Conservation (phyloP, 140 eudicot species). For the Bidens hawaiensis region DNA sequence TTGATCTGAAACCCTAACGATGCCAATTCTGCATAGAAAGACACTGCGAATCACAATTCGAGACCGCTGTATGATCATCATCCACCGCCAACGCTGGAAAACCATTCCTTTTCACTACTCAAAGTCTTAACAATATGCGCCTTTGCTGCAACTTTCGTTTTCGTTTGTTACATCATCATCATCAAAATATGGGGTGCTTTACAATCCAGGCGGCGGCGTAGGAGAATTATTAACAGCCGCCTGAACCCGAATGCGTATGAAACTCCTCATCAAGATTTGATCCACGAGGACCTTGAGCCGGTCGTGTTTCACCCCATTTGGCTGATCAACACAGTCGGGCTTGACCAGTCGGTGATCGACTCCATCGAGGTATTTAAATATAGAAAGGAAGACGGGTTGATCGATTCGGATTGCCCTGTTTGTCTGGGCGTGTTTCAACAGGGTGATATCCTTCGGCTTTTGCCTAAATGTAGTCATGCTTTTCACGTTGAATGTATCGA, state of each 20-base stretch:
- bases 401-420: constrained; percentile 58
- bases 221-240: too few relatives aligned
- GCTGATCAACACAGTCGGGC: constrained; percentile 53
- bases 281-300: background rate
- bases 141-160: background rate
- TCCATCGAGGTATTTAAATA: constrained; percentile 47
- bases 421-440: constrained; percentile 67
- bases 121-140: background rate
- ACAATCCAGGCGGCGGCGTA: background rate
- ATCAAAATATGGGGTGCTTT: too few relatives aligned
- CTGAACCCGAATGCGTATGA: background rate
- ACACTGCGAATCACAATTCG: too few relatives aligned
- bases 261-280: too few relatives aligned
- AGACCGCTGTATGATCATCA: too few relatives aligned
- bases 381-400: constrained; percentile 28
- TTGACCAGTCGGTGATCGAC: constrained; percentile 48
- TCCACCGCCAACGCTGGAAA: too few relatives aligned
- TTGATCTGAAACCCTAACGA: too few relatives aligned
- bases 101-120: too few relatives aligned
- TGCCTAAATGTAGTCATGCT: constrained; percentile 72
- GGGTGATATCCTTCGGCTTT: constrained; percentile 52
- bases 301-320: constrained; percentile 44
- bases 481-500: constrained; percentile 73
- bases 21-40: too few relatives aligned
- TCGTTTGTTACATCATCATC: background rate